Evolutionary conservation across 208 protist species (phyloP), one percentile per base, ranked within the genome.

Genomic region (Crithidia fasciculata): DNA sequence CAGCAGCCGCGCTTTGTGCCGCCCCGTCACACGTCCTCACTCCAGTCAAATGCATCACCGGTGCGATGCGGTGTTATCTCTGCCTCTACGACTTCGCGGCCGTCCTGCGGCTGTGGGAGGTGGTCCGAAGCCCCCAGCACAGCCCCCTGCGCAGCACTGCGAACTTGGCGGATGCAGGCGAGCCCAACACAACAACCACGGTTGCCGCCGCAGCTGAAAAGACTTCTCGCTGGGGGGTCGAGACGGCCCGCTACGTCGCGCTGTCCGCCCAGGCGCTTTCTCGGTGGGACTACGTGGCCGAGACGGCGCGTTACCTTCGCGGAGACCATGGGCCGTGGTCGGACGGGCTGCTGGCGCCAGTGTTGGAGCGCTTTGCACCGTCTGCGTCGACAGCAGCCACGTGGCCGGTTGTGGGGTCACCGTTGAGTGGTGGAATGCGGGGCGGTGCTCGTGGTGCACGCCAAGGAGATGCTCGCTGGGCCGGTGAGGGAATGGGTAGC

Each of bases 21-120:
- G 39, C 16, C 10, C 0, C 47, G 37, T 9, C 52, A 9, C 4
- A 37, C 45, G 44, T 43, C 59, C 45, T n/a, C 45, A 61, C 45
- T 37, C 65, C 59, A 19, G 68, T 55, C 39, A 66, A 80, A 47
- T 44, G 36, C 43, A 72, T 83, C 56, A 62, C 91, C 15, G 84
- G 79, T 2, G 92, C 89, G n/a, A 89, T 95, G 80, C 92, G 92
- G 2, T 90, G 89, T 69, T 89, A 91, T 80, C 72, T 91, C 54
- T 62, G 76, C 44, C 53, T 84, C 15, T 86, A 83, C 40, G 87
- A 96, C 75, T 94, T 96, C 77, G 73, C 89, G 28, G 67, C 76
- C 19, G 83, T 92, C 47, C 74, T 96, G 45, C 81, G 63, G 12
- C 74, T 96, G 43, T 96, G 92, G 92, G 62, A 77, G 18, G 49